Base-by-base conservation (phyloP, 805 yeast species). In the Ogataea parapolymorpha region DNA sequence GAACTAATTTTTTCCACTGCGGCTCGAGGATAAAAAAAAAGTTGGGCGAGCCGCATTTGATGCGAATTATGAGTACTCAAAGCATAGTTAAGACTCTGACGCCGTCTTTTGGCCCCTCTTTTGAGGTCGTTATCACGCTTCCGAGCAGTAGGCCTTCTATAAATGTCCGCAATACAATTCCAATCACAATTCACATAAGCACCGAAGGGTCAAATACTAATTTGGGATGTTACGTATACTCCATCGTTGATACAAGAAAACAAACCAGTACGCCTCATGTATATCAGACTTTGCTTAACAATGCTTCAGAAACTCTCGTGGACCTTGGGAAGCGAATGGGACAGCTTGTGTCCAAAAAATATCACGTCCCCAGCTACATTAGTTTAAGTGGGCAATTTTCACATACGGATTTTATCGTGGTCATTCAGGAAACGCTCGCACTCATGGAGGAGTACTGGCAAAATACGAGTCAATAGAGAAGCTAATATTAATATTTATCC, bases 291-390 rank as follows among this genome's bases (percentile, higher is more conserved):
- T 55, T 72, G 15, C 55, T 75, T 22, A 70, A 72, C 41, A 66
- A 68, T 37, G 54, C 74, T 1, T 61, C 63, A 20, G 74, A 70
- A 30, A 49, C 54, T 0, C 42, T 67, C 20, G 58, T 72, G 17
- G 80, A 75, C 39, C 47, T 72, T 28, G 60, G 76, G 0, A 65
- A 63, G 24, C 65, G 72, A 44, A 45, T 75, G 7, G 71, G 77
- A 1, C 61, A 56, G 11, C 48, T 71, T n/a, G 48, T 74, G 0
- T 58, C 68, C 4, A 66, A 64, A 44, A 71, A 66, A 42, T 72
- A 63, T 41, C 50, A 53, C 2, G 50, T 56, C 11, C 80, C 80
- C 2, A 56, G 69, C 13, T 75, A 75, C 48, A 74, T 73, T 4
- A 64, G 69, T 45, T 43, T 73, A 6, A 69, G 68, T 45, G 79